A percentile compares a stretch with the other conserved stretches of the same genome.
Conservation (phyloP, 31 red algal genomes). For the Endocladia muricata region DNA sequence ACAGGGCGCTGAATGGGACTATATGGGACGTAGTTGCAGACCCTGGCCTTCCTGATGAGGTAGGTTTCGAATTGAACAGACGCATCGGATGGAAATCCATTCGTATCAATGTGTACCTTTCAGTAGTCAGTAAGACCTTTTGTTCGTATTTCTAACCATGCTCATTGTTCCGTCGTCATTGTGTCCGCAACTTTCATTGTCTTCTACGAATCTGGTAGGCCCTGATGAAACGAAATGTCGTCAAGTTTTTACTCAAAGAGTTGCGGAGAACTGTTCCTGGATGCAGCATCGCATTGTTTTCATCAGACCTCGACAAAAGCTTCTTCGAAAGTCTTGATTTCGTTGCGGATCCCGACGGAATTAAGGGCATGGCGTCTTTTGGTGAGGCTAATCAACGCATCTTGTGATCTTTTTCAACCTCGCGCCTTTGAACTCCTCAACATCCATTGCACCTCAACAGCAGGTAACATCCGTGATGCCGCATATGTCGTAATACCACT, state of each 20-base stretch:
- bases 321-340: slow-evolving; percentile 80
- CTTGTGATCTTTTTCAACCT: too few species aligned
- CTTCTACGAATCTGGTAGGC: too few species aligned
- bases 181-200: too few species aligned
- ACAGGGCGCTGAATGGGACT: slow-evolving; percentile 81
- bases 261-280: slow-evolving; percentile 64
- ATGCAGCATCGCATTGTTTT: slow-evolving; percentile 80
- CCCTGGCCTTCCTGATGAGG: slow-evolving; percentile 78
- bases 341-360: slow-evolving; percentile 75
- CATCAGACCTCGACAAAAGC: slow-evolving; percentile 43
- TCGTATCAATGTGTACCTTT: not conserved
- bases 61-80: slow-evolving; percentile 27
- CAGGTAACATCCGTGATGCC: too few species aligned
- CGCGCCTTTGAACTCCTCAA: not conserved
- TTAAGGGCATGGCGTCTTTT: slow-evolving; percentile 71
- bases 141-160: not conserved
- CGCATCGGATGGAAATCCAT: too few species aligned
- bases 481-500: too few species aligned
- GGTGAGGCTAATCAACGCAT: slow-evolving; percentile 16
- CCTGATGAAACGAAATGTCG: slow-evolving; percentile 75
- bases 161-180: slow-evolving; percentile 8
- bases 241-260: slow-evolving; percentile 75
- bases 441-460: too few species aligned
- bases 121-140: not conserved
- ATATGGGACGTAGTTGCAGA: slow-evolving; percentile 88